These are phyloP conservation scores for Astrephomene gubernaculifera DNA, from an alignment of 139 green algal genomes.

Conservation along the genomic window DNA sequence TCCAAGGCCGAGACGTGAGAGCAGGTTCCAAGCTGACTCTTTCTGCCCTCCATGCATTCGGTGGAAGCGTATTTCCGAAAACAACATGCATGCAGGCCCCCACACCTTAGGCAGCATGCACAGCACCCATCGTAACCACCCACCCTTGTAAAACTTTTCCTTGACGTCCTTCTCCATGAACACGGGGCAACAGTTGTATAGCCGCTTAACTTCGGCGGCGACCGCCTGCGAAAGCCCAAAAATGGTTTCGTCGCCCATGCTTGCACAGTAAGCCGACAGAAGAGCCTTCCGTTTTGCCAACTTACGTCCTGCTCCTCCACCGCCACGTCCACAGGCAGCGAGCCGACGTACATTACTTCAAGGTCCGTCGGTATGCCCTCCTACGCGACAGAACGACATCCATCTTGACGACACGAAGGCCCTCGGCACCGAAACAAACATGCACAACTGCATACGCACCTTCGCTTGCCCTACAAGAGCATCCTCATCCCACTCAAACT, in stretches of 20 bases:
- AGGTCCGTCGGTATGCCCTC: slow-evolving; percentile 80
- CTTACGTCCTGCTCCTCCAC: slow-evolving; percentile 86
- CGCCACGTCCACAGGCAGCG: slow-evolving; percentile 84
- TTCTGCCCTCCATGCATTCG: no score
- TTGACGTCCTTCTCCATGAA: slow-evolving; percentile 90
- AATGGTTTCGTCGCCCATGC: not conserved
- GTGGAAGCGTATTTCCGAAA: no score
- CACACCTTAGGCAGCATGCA: no score
- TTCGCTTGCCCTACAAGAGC: slow-evolving; percentile 94
- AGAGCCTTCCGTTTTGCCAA: not conserved
- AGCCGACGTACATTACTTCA: slow-evolving; percentile 88
- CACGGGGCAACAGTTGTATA: slow-evolving; percentile 91
- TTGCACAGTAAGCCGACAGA: not conserved
- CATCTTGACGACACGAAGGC: not conserved
- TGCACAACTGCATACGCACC: slow-evolving; percentile 20
- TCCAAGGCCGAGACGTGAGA: no score
- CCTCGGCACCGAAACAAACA: not conserved
- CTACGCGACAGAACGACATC: slow-evolving; percentile 46
- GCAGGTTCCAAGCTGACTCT: no score
- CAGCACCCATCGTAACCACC: no score
- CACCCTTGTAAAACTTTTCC: slow-evolving; percentile 94
- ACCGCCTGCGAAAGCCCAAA: slow-evolving; percentile 66
- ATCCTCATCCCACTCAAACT: slow-evolving; percentile 96
- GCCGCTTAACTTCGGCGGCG: slow-evolving; percentile 73
- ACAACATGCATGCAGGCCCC: no score